phyloP scores from a whole-genome alignment of 83 land plant species.

The Thuja plicata region DNA sequence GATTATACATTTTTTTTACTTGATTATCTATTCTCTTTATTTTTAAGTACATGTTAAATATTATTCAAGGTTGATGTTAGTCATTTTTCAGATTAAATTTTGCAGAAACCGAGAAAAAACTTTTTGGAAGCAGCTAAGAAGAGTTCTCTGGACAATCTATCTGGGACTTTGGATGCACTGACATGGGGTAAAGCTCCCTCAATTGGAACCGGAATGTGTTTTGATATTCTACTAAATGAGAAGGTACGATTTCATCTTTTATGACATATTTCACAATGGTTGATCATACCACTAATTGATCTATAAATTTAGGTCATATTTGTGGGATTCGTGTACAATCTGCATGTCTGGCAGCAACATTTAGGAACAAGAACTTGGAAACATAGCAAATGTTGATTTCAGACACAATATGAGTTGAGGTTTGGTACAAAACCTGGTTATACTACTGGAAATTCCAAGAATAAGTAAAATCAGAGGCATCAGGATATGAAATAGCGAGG shows the following conservation, averaged over 20 bases:
- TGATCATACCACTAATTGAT: background rate
- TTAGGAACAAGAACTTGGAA: background rate
- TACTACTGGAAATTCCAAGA: background rate
- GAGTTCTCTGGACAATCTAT: constrained; percentile 35
- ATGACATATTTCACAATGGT: background rate
- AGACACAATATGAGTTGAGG: background rate
- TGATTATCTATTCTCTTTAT: background rate
- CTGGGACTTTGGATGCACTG: constrained; percentile 55
- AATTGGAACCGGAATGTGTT: constrained; percentile 53
- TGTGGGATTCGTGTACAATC: background rate
- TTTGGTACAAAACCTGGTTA: background rate
- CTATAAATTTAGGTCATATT: background rate
- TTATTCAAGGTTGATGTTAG: constrained; percentile 12
- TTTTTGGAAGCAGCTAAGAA: constrained; percentile 58
- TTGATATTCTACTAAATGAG: constrained; percentile 48
- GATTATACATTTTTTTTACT: background rate
- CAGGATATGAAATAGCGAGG: background rate
- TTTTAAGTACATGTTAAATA: background rate
- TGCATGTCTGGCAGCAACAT: background rate
- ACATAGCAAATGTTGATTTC: background rate
- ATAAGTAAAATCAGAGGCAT: background rate
- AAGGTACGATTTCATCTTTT: constrained; percentile 30
- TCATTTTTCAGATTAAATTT: constrained; percentile 3
- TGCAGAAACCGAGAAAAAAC: constrained; percentile 42
- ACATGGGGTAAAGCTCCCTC: constrained; percentile 60